Base-by-base conservation (phyloP, 768 basidiomycete genomes). In the Lactarius vividus region DNA sequence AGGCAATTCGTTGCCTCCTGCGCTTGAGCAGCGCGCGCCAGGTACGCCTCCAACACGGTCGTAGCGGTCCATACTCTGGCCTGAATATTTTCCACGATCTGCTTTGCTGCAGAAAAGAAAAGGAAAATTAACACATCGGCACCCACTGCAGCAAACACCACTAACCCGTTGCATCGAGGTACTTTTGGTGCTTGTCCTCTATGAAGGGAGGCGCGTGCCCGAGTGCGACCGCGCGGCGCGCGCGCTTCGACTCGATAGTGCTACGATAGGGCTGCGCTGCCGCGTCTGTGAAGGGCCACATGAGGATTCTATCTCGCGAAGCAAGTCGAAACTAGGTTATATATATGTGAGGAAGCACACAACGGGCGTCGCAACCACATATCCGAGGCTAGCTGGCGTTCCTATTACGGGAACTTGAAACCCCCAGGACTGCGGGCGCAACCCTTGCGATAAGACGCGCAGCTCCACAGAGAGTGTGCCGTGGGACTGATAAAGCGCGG, bases 1-100 rank as follows among this genome's bases (percentile, higher is more conserved):
- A 93, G 70, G 71, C 89, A 91, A 71, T 93, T 94, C 4, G 87
- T 89, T 66, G 78, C 77, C 46, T 77, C 74, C 18, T 94, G 91
- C 4, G 89, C 88, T 29, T 82, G 73, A 35, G 71, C 80, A 2
- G 82, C 82, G 26, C 78, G 81, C 9, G 80, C 75, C 37, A 81
- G 76, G 74, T 77, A 75, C 18, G 80, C 80, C 28, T 73, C 83
- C 76, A 74, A 79, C 71, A 76, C 84, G 77, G 82, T 65, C 49
- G 70, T 70, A 3, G 83, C 80, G 3, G 83, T 84, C 83, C 83
- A 84, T 69, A 74, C 65, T 5, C 81, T 74, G 9, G 65, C 65
- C 29, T 72, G 67, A 13, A 84, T 83, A 31, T 63, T 73, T 52
- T 75, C 65, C 18, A 83, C 83, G 31, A 84, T 84, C 60, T 82